These are phyloP conservation scores for Nicotiana attenuata DNA, from an alignment of 257 asterid species.

Conservation along the genomic window DNA sequence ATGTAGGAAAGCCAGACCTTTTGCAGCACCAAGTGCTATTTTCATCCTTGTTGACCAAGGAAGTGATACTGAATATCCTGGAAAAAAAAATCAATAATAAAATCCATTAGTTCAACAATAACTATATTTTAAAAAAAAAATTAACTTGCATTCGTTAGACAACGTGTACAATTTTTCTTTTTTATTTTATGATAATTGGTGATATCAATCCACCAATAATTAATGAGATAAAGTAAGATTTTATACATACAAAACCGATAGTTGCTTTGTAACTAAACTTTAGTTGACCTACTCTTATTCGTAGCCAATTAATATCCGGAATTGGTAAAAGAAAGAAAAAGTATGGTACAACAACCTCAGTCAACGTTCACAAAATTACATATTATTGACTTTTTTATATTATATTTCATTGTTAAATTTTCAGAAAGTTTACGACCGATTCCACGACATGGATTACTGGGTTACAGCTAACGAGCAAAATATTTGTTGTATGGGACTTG, in stretches of 20 bases:
- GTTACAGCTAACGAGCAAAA: background rate
- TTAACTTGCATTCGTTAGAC: background rate
- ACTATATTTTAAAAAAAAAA: background rate
- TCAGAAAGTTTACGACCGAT: background rate
- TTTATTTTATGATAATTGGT: background rate
- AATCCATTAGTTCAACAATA: background rate
- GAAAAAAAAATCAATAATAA: background rate
- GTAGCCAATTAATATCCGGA: background rate
- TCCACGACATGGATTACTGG: background rate
- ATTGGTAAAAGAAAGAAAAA: background rate
- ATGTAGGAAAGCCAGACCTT: constrained; percentile 88
- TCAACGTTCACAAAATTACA: background rate
- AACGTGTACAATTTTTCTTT: background rate
- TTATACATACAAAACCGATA: background rate
- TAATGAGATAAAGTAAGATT: background rate
- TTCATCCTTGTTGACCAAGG: constrained; percentile 90
- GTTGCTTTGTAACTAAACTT: constrained; percentile 2
- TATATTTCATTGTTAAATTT: background rate
- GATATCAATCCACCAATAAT: background rate
- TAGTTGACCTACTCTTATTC: background rate
- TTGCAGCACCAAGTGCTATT: constrained; percentile 87
- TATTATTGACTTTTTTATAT: background rate
- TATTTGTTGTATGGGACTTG: no score
- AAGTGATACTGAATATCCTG: constrained; percentile 80
- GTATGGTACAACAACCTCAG: background rate